These are phyloP conservation scores for Alternaria hordeiaustralica DNA, from an alignment of 2,329 filamentous ascomycete species.

Conservation along the genomic window DNA sequence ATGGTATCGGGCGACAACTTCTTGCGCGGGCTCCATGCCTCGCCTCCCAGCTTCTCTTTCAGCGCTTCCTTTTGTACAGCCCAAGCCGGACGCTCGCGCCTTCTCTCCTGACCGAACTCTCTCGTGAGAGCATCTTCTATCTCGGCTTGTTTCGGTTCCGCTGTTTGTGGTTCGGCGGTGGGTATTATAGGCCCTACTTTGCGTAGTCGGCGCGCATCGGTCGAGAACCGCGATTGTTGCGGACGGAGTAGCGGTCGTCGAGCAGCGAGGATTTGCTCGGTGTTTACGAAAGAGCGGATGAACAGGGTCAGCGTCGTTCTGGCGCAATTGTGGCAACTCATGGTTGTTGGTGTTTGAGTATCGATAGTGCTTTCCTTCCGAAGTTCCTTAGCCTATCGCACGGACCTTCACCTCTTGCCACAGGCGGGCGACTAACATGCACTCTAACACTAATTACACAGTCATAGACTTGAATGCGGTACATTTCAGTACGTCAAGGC, in stretches of 20 bases:
- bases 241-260: conserved; percentile 8
- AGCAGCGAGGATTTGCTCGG: conserved; percentile 2
- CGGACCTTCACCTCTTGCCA: conserved; percentile 11
- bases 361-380: neutral
- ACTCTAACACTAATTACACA: neutral
- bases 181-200: neutral
- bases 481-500: neutral
- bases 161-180: neutral
- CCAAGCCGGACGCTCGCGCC: conserved; percentile 64
- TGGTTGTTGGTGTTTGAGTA: conserved; percentile 14
- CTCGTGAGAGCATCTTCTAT: conserved; percentile 29
- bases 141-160: conserved; percentile 6
- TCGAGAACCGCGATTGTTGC: conserved; percentile 23
- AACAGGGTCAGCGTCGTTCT: conserved; percentile 31
- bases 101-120: conserved; percentile 40
- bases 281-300: conserved; percentile 22
- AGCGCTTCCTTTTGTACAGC: conserved; percentile 76
- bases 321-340: conserved; percentile 39
- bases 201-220: conserved; percentile 10
- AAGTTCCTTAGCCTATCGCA: conserved; percentile 21
- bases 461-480: neutral
- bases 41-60: conserved; percentile 77
- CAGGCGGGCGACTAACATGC: neutral
- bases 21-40: conserved; percentile 81
- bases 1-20: conserved; percentile 90